Evolutionary conservation across 805 yeast species (phyloP).

Genomic region (Tetrapisispora pingtungensis): DNA sequence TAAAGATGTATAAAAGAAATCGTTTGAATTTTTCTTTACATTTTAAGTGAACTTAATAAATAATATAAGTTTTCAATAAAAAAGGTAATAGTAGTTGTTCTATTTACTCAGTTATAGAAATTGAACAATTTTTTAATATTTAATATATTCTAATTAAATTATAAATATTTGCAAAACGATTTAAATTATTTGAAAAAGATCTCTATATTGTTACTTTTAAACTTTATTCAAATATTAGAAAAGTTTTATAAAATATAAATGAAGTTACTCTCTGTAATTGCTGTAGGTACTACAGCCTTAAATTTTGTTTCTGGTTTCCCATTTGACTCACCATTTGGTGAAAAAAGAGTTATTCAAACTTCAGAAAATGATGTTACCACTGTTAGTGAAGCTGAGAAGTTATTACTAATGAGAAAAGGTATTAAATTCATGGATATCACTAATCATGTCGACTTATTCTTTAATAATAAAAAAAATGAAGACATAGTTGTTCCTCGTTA

Average conservation of each 20-base stretch:
- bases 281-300: not conserved
- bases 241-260: not conserved
- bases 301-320: conserved; percentile 3
- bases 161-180: too few species aligned
- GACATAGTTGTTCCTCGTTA: conserved; percentile 24
- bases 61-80: too few species aligned
- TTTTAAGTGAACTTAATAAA: too few species aligned
- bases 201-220: too few species aligned
- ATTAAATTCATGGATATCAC: conserved; percentile 59
- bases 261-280: not conserved
- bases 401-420: conserved; percentile 38
- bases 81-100: too few species aligned
- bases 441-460: conserved; percentile 23
- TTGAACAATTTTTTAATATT: too few species aligned
- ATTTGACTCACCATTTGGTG: conserved; percentile 9
- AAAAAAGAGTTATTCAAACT: conserved; percentile 18
- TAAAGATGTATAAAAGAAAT: not conserved
- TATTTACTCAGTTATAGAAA: too few species aligned
- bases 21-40: too few species aligned
- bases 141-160: too few species aligned
- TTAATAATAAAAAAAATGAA: conserved; percentile 12
- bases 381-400: conserved; percentile 36
- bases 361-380: conserved; percentile 16
- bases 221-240: too few species aligned
- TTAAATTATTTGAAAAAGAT: too few species aligned